Evolutionary conservation across 768 basidiomycete species (phyloP).

Genomic region (Kwoniella pini): DNA sequence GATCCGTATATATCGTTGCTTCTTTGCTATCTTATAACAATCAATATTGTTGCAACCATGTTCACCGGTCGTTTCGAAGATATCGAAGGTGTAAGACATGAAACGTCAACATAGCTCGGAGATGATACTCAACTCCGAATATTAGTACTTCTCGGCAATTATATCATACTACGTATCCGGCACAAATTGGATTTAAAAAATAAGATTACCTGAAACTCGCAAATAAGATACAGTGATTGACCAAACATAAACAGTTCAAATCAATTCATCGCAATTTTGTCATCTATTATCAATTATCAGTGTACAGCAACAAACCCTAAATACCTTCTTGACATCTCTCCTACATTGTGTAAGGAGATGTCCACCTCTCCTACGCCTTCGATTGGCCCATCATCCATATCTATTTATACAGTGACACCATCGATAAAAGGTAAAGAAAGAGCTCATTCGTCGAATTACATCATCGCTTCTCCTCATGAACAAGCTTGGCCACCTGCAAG

Average conservation of each 20-base stretch:
- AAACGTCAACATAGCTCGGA: conserved; percentile 5
- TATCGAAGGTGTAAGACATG: no score
- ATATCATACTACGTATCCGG: not conserved
- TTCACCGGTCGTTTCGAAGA: no score
- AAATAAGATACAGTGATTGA: not conserved
- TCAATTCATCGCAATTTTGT: not conserved
- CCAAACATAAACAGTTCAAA: not conserved
- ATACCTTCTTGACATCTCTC: no score
- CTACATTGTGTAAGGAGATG: conserved; percentile 1
- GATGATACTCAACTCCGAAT: not conserved
- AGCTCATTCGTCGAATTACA: not conserved
- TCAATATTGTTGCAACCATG: no score
- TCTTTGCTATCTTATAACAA: no score
- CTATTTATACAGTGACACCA: not conserved
- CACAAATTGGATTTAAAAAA: not conserved
- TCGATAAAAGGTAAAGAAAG: conserved; percentile 4
- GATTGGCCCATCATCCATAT: not conserved
- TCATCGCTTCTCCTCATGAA: conserved; percentile 11
- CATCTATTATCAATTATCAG: not conserved
- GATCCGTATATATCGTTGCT: no score
- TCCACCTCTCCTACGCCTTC: not conserved
- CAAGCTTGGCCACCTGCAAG: conserved; percentile 24
- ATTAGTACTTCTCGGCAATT: not conserved
- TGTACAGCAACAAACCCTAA: no score
- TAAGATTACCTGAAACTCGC: not conserved